Evolutionary conservation across 1,284 basidiomycete genomes (phyloP).

Genomic region (Cutaneotrichosporon sp.): DNA sequence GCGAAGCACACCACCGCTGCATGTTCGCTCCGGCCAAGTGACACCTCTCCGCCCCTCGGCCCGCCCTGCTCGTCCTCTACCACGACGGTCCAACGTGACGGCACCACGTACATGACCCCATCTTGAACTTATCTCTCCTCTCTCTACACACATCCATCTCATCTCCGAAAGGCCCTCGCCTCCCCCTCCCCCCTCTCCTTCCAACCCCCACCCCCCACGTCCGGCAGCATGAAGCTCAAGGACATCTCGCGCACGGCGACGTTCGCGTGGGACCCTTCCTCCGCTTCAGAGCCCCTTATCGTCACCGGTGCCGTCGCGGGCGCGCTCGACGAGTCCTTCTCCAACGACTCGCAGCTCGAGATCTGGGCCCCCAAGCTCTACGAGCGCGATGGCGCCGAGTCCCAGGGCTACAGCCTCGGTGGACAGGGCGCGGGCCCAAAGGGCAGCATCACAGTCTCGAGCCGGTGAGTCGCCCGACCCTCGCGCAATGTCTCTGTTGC

Average conservation of each 20-base stretch:
- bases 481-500: too few relatives aligned
- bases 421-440: constrained; percentile 64
- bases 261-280: constrained; percentile 88
- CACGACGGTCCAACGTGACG: not conserved
- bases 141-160: too few relatives aligned
- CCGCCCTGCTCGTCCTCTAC: too few relatives aligned
- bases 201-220: constrained; percentile 12
- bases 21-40: not conserved
- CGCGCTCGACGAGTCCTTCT: constrained; percentile 93
- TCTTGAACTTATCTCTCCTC: too few relatives aligned
- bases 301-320: constrained; percentile 96
- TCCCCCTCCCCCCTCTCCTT: constrained; percentile 2
- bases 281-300: constrained; percentile 68
- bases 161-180: constrained; percentile 6
- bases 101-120: constrained; percentile 1
- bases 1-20: not conserved
- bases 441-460: constrained; percentile 69
- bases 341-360: constrained; percentile 90
- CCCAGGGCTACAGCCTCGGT: constrained; percentile 61
- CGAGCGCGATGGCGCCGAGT: constrained; percentile 23
- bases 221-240: constrained; percentile 70
- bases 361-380: constrained; percentile 70
- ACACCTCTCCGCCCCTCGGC: too few relatives aligned
- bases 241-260: constrained; percentile 82
- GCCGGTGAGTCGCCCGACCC: constrained; percentile 60